Evolutionary conservation across 495 filamentous ascomycete genomes (phyloP).

Genomic region (Oidiodendron maius): DNA sequence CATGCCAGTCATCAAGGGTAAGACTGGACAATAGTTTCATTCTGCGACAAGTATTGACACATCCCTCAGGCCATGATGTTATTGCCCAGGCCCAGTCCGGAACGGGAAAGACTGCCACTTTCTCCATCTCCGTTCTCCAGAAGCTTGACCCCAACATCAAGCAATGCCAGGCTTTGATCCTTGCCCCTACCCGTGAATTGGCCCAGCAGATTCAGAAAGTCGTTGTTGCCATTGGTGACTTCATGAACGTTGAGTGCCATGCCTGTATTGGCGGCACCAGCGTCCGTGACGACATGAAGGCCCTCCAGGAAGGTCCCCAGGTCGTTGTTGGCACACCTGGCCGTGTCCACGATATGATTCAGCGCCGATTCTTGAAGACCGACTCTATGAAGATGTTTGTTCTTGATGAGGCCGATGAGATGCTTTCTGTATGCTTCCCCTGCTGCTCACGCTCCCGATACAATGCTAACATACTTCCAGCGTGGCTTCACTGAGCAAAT

Average conservation of each 20-base stretch:
- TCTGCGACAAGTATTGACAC: slow-evolving; percentile 22
- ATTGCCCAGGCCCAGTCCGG: slow-evolving; percentile 99
- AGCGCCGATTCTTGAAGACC: slow-evolving; percentile 88
- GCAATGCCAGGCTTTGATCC: slow-evolving; percentile 91
- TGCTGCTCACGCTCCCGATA: not conserved
- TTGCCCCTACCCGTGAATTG: slow-evolving; percentile 95
- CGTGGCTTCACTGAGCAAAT: slow-evolving; percentile 99
- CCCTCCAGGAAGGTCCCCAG: slow-evolving; percentile 91
- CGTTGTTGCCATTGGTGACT: slow-evolving; percentile 95
- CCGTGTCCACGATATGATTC: slow-evolving; percentile 98
- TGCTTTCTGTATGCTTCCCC: slow-evolving; percentile 72
- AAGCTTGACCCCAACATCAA: slow-evolving; percentile 92
- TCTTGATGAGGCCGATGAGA: slow-evolving; percentile 98
- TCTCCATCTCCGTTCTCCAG: slow-evolving; percentile 97
- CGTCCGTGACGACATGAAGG: slow-evolving; percentile 95
- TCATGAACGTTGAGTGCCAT: slow-evolving; percentile 99
- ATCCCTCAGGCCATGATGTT: slow-evolving; percentile 77
- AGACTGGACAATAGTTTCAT: slow-evolving; percentile 31
- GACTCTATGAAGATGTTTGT: slow-evolving; percentile 99
- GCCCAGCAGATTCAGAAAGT: slow-evolving; percentile 99
- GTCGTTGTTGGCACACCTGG: slow-evolving; percentile 96
- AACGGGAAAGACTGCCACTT: slow-evolving; percentile 98
- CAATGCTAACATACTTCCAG: slow-evolving; percentile 31
- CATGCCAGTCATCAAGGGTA: slow-evolving; percentile 99
- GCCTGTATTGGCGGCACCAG: slow-evolving; percentile 98